A percentile compares a stretch with the other conserved stretches of the same genome.
These are phyloP conservation scores for Leccinum variicolor DNA, from an alignment of 768 basidiomycete genomes.

Conservation along the genomic window DNA sequence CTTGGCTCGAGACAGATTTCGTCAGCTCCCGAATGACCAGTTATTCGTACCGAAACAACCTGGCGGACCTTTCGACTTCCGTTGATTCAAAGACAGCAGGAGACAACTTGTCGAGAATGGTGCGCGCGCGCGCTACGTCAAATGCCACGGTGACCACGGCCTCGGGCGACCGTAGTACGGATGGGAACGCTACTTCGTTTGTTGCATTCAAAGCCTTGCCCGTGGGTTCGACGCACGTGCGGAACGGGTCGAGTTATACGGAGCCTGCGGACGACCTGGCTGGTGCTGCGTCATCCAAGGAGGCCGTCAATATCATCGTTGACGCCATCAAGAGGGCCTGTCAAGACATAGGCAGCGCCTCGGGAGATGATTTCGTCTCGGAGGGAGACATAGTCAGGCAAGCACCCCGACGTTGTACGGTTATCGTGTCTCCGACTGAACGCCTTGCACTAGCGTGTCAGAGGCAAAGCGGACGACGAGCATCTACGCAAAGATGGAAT, in stretches of 20 bases:
- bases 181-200: constrained; percentile 43
- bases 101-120: constrained; percentile 26
- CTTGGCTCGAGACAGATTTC: constrained; percentile 72
- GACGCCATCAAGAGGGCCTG: constrained; percentile 68
- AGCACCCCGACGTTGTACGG: constrained; percentile 12
- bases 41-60: constrained; percentile 79
- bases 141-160: constrained; percentile 33
- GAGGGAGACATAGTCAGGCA: constrained; percentile 81
- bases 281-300: constrained; percentile 65
- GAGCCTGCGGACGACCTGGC: constrained; percentile 61
- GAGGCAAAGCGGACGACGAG: constrained; percentile 86
- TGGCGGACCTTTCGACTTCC: constrained; percentile 30
- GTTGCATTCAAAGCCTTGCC: constrained; percentile 81
- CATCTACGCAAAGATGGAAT: constrained; percentile 89
- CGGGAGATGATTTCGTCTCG: constrained; percentile 46
- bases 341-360: constrained; percentile 49
- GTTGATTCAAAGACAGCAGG: constrained; percentile 1
- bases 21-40: constrained; percentile 71
- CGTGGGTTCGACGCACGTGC: constrained; percentile 54
- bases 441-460: constrained; percentile 48
- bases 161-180: constrained; percentile 30
- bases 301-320: constrained; percentile 74
- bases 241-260: constrained; percentile 44
- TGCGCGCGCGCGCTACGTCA: constrained; percentile 15
- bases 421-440: background rate